Evolutionary conservation across 2,329 filamentous ascomycete genomes (phyloP), one percentile per base, ranked within the genome.

Genomic region (Aspergillus proliferans): DNA sequence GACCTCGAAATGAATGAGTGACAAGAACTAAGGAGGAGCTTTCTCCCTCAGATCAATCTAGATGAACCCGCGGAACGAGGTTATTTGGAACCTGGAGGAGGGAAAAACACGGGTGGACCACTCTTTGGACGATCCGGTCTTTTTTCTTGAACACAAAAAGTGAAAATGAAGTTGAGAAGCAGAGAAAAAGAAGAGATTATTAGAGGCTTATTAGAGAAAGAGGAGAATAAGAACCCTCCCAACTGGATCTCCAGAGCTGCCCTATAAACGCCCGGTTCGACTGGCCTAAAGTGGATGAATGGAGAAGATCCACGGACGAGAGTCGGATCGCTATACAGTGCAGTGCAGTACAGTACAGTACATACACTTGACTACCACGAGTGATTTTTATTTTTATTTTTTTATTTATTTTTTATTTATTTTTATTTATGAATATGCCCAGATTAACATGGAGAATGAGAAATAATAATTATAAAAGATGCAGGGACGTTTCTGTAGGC

Each of bases 161-260:
- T 43, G 15, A 33, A 42, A 44, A 39, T 22, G 33, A 41, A 47
- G 19, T 9, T 18, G 39, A 42, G 22, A 34, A 46, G 43, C n/a
- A 36, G 44, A 47, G 38, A 15, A 26, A 49, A 22, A 42, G 38
- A 34, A 21, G 18, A 8, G 46, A 34, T 24, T 36, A 47, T 30
- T 30, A 41, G 36, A 48, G 36, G 53, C 46, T 15, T 45, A 34
- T 47, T 43, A 48, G 38, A 45, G 41, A 38, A 22, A 44, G 48
- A 43, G 36, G 33, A 49, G 44, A 33, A 49, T 41, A 44, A 43
- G 34, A 39, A 19, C 18, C 24, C 24, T 33, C 7, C 40, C 41
- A 47, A 26, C 42, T 48, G 50, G 34, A 38, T n/a, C 26, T 47
- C 47, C 44, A 44, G 47, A 49, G 53, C 56, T 56, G 56, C 34